Percentiles rank a stretch among this genome's conserved stretches.
Evolutionary conservation across 352 stramenopile species (phyloP).

Genomic region (Pseudoperonospora humuli): DNA sequence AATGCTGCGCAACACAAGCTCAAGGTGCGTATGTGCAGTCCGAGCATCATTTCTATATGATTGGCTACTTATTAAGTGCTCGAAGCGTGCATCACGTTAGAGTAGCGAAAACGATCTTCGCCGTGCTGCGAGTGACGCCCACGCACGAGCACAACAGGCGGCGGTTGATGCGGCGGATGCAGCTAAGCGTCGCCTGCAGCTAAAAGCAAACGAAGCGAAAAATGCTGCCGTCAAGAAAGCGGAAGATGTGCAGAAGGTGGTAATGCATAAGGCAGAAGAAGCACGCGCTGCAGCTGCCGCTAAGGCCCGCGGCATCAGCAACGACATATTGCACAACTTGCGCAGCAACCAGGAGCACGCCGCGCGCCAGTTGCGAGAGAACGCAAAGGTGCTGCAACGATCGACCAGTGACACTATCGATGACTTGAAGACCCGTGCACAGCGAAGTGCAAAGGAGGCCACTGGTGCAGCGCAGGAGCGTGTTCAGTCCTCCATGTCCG

Average conservation of each 20-base stretch:
- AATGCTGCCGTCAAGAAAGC: slow-evolving; percentile 2
- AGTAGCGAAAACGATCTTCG: slow-evolving; percentile 11
- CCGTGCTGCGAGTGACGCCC: slow-evolving; percentile 11
- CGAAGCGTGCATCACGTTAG: too few species aligned
- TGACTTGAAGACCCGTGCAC: slow-evolving; percentile 14
- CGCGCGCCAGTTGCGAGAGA: slow-evolving; percentile 35
- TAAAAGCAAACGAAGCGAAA: slow-evolving; percentile 9
- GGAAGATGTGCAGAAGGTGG: slow-evolving; percentile 8
- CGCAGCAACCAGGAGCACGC: slow-evolving; percentile 36
- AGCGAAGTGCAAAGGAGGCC: slow-evolving; percentile 21
- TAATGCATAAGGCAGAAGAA: slow-evolving; percentile 18
- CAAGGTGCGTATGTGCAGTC: slow-evolving; percentile 13
- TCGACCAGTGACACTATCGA: slow-evolving; percentile 32
- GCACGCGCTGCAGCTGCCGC: slow-evolving; percentile 8
- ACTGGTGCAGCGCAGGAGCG: slow-evolving; percentile 28
- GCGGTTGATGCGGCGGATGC: slow-evolving; percentile 3
- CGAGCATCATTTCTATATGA: background rate
- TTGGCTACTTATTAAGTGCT: background rate
- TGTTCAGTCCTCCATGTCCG: slow-evolving; percentile 26
- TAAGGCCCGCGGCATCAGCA: slow-evolving; percentile 27
- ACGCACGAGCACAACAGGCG: background rate
- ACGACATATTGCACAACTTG: slow-evolving; percentile 35
- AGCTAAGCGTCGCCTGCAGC: slow-evolving; percentile 12
- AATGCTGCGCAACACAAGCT: slow-evolving; percentile 22
- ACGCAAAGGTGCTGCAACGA: slow-evolving; percentile 24